phyloP scores from a whole-genome alignment of 352 stramenopile genomes.

The Pythium volutum region DNA sequence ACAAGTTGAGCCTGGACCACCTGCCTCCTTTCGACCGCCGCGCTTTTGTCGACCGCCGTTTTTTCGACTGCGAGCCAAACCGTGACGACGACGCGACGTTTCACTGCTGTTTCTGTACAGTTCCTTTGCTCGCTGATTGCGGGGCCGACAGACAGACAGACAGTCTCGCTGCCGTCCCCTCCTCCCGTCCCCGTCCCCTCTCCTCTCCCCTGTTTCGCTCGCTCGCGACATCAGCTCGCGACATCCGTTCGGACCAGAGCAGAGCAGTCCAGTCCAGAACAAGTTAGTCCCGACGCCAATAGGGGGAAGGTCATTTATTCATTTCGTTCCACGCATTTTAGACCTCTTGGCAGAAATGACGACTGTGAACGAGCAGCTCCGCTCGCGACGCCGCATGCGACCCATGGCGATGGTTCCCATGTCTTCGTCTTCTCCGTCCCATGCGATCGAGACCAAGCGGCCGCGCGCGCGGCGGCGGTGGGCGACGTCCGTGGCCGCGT shows the following conservation, averaged over 20 bases:
- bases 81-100: constrained; percentile 10
- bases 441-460: neutral
- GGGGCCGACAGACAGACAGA: constrained; percentile 4
- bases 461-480: constrained; percentile 7
- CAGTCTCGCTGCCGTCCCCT: neutral
- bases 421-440: too few species aligned
- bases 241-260: neutral
- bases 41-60: neutral
- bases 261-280: constrained; percentile 2
- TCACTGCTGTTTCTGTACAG: constrained; percentile 3
- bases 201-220: neutral
- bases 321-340: neutral
- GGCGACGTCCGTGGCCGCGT: neutral
- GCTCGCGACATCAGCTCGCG: too few species aligned
- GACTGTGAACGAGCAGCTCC: constrained; percentile 2
- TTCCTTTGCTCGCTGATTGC: constrained; percentile 1
- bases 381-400: constrained; percentile 7
- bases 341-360: too few species aligned
- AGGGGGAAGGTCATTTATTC: neutral
- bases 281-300: neutral
- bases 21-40: neutral
- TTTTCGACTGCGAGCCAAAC: neutral
- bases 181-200: neutral
- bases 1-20: too few species aligned
- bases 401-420: neutral